Conservation (phyloP, 2,329 filamentous ascomycete species). For the Ophiostoma quercus region DNA sequence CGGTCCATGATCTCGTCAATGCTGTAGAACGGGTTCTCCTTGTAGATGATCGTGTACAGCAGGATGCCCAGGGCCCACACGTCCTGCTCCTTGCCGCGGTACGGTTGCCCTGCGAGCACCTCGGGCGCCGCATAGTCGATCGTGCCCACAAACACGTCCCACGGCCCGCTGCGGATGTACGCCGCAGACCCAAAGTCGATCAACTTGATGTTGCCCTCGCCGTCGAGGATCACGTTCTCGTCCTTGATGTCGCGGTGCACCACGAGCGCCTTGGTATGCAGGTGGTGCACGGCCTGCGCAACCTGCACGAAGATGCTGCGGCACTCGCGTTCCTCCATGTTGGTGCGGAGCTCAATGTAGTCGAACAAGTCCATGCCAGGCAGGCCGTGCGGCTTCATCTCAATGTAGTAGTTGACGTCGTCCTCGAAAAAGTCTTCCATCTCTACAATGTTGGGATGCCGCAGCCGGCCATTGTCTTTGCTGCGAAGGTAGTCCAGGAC, state of each 20-base stretch:
- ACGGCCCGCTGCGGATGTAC: slow-evolving; percentile 96
- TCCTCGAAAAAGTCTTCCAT: slow-evolving; percentile 74
- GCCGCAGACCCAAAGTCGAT: slow-evolving; percentile 98
- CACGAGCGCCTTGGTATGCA: slow-evolving; percentile 84
- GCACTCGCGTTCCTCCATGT: slow-evolving; percentile 93
- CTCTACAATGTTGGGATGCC: slow-evolving; percentile 65
- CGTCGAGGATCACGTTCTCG: slow-evolving; percentile 94
- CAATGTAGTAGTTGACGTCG: slow-evolving; percentile 93
- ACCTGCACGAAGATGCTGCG: slow-evolving; percentile 94
- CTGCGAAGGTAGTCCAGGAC: slow-evolving; percentile 82
- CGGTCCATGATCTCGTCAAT: slow-evolving; percentile 99
- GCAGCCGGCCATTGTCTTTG: slow-evolving; percentile 53
- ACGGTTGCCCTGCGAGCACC: slow-evolving; percentile 85
- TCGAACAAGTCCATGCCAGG: slow-evolving; percentile 99
- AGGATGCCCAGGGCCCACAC: slow-evolving; percentile 97
- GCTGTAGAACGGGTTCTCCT: slow-evolving; percentile 98
- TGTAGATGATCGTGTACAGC: slow-evolving; percentile 98
- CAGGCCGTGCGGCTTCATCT: slow-evolving; percentile 91
- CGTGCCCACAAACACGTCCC: slow-evolving; percentile 97
- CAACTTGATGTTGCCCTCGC: slow-evolving; percentile 90
- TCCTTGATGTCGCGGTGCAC: slow-evolving; percentile 99
- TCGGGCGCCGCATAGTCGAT: slow-evolving; percentile 99
- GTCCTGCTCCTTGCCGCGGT: slow-evolving; percentile 94
- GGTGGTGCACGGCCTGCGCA: slow-evolving; percentile 78
- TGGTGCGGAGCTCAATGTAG: slow-evolving; percentile 92